These are phyloP conservation scores for Nemania bipapillata DNA, from an alignment of 2,329 filamentous ascomycete genomes.

Conservation along the genomic window DNA sequence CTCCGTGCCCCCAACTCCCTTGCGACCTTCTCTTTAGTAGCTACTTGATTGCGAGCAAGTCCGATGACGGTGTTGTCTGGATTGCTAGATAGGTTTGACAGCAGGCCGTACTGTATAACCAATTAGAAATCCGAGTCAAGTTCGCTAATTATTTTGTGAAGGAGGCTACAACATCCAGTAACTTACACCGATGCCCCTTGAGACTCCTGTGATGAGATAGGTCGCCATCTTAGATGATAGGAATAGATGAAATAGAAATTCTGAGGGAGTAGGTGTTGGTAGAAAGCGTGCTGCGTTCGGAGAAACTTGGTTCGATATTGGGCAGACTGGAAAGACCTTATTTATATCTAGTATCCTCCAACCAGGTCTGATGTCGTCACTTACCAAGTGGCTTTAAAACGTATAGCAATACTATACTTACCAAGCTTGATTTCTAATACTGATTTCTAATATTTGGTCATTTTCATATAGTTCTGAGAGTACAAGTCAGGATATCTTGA, in stretches of 20 bases:
- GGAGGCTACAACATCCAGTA: not conserved
- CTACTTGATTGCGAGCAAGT: constrained; percentile 59
- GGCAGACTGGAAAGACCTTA: not conserved
- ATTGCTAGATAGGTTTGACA: constrained; percentile 58
- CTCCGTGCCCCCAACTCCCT: constrained; percentile 53
- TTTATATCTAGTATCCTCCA: constrained; percentile 5
- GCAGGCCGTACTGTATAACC: constrained; percentile 59
- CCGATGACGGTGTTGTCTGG: constrained; percentile 59
- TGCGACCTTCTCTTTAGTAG: constrained; percentile 57
- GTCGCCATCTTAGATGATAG: constrained; percentile 38
- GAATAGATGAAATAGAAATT: not conserved
- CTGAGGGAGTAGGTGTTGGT: not conserved
- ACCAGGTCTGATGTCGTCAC: not conserved
- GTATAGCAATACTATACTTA: not conserved
- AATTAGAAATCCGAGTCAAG: too few species aligned
- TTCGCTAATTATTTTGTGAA: not conserved
- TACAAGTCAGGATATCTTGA: constrained; percentile 8
- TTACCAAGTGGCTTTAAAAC: not conserved
- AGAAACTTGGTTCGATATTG: not conserved
- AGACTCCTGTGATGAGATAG: constrained; percentile 45
- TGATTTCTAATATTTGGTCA: constrained; percentile 13
- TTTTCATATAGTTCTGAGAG: not conserved
- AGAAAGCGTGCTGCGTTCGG: not conserved
- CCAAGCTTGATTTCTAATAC: constrained; percentile 8
- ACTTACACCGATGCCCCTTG: constrained; percentile 46